Evolutionary conservation across 2,329 filamentous ascomycete species (phyloP).

Genomic region (Fusarium mundagurra): DNA sequence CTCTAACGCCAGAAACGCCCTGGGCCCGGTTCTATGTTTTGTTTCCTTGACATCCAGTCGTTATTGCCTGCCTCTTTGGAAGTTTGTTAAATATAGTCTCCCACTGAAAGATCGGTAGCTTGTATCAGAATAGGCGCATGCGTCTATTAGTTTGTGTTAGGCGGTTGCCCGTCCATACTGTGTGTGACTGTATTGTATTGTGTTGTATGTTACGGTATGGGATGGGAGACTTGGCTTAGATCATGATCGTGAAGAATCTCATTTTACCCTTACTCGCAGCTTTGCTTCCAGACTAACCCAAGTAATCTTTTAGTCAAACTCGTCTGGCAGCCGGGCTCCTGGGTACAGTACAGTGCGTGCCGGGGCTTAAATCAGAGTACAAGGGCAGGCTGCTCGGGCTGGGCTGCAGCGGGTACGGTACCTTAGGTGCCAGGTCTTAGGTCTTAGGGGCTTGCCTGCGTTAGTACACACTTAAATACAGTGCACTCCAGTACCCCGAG

Average conservation of each 20-base stretch:
- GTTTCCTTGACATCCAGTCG: background rate
- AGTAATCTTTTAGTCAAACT: background rate
- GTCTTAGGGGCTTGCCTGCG: background rate
- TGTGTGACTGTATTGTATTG: background rate
- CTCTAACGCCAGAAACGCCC: slow-evolving; percentile 30
- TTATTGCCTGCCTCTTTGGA: background rate
- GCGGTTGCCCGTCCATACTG: background rate
- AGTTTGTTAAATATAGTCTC: background rate
- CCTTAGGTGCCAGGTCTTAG: background rate
- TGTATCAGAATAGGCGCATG: background rate
- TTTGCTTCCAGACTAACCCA: background rate
- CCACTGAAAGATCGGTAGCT: background rate
- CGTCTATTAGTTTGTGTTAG: background rate
- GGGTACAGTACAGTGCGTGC: background rate
- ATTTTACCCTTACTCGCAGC: background rate
- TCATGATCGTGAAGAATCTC: background rate
- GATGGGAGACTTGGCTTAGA: background rate
- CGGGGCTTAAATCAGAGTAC: background rate
- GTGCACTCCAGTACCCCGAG: slow-evolving; percentile 6
- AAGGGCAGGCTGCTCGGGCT: background rate
- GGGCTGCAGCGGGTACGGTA: slow-evolving; percentile 7
- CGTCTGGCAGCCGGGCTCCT: background rate
- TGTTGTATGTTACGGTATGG: background rate
- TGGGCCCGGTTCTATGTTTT: slow-evolving; percentile 11
- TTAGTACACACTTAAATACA: background rate